A percentile compares a stretch with the other conserved stretches of the same genome.
phyloP scores from a whole-genome alignment of 2,329 filamentous ascomycete genomes.

The Drechmeria coniospora region DNA sequence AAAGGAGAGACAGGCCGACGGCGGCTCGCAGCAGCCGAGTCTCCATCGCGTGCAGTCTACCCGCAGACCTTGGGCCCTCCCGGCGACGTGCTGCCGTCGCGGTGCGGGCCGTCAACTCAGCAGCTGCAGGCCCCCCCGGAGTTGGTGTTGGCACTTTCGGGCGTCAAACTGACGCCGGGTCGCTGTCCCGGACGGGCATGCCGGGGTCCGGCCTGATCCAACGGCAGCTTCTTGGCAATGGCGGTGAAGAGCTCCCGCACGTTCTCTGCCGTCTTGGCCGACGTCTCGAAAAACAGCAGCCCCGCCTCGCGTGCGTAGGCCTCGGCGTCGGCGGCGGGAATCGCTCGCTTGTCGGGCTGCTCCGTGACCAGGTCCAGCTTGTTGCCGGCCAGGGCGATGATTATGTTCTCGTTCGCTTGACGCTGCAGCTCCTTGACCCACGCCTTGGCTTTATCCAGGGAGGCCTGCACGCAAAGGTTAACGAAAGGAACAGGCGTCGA shows the following conservation, averaged over 20 bases:
- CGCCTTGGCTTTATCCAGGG: slow-evolving; percentile 94
- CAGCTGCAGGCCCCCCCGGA: slow-evolving; percentile 40
- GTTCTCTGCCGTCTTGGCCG: slow-evolving; percentile 93
- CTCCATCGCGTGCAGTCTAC: slow-evolving; percentile 14
- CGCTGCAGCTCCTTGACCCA: slow-evolving; percentile 99
- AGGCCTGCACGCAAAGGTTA: no score
- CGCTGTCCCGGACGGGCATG: slow-evolving; percentile 56
- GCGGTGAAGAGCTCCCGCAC: slow-evolving; percentile 91
- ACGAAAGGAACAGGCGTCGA: no score
- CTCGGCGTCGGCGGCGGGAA: slow-evolving; percentile 77
- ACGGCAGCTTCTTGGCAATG: slow-evolving; percentile 92
- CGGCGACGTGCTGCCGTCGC: slow-evolving; percentile 3
- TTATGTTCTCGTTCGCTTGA: slow-evolving; percentile 98
- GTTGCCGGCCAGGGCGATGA: slow-evolving; percentile 95
- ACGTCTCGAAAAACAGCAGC: slow-evolving; percentile 95
- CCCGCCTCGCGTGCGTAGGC: slow-evolving; percentile 89
- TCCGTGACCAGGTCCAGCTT: slow-evolving; percentile 93
- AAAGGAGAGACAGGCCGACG: slow-evolving; percentile 11
- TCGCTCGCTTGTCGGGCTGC: slow-evolving; percentile 89
- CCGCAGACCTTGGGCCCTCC: slow-evolving; percentile 5
- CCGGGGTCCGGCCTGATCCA: slow-evolving; percentile 89
- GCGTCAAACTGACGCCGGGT: slow-evolving; percentile 40
- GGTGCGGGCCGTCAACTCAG: slow-evolving; percentile 16
- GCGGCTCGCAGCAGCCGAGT: slow-evolving; percentile 12
- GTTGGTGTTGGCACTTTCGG: slow-evolving; percentile 43